Evolutionary conservation across 768 basidiomycete species (phyloP).

Genomic region (Russula lepida): DNA sequence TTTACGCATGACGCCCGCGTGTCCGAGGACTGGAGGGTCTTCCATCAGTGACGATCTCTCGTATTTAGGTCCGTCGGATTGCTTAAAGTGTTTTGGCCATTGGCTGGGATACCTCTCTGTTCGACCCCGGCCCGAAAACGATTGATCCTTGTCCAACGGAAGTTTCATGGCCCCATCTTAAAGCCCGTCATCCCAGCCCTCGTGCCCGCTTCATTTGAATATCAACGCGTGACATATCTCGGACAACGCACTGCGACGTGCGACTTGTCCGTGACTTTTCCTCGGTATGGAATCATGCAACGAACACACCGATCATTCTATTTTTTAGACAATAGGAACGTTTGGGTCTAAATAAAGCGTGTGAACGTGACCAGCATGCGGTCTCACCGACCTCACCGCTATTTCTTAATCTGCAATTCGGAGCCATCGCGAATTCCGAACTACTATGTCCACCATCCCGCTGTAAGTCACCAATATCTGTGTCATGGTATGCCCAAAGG

Average conservation of each 20-base stretch:
- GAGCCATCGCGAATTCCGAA: neutral
- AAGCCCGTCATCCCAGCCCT: neutral
- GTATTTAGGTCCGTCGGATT: neutral
- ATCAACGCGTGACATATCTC: neutral
- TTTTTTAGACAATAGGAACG: neutral
- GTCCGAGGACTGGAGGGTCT: neutral
- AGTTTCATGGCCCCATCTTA: neutral
- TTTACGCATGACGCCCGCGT: neutral
- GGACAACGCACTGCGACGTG: neutral
- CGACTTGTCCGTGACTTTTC: neutral
- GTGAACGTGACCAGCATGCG: neutral
- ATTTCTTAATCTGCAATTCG: neutral
- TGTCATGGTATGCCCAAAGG: too few species aligned
- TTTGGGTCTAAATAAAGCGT: neutral
- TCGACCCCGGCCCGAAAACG: neutral
- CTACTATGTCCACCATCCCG: neutral
- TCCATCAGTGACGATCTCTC: neutral
- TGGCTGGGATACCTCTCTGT: neutral
- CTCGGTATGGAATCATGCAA: neutral
- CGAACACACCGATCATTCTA: neutral
- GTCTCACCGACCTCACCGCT: neutral
- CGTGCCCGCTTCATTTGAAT: neutral
- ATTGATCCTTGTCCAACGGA: conserved; percentile 6
- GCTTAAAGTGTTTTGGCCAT: neutral
- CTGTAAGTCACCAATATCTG: too few species aligned